Percentiles rank a stretch among this genome's conserved stretches.
These are phyloP conservation scores for Petasospora rhodanensis DNA, from an alignment of 1,139 yeast genomes.

Conservation along the genomic window DNA sequence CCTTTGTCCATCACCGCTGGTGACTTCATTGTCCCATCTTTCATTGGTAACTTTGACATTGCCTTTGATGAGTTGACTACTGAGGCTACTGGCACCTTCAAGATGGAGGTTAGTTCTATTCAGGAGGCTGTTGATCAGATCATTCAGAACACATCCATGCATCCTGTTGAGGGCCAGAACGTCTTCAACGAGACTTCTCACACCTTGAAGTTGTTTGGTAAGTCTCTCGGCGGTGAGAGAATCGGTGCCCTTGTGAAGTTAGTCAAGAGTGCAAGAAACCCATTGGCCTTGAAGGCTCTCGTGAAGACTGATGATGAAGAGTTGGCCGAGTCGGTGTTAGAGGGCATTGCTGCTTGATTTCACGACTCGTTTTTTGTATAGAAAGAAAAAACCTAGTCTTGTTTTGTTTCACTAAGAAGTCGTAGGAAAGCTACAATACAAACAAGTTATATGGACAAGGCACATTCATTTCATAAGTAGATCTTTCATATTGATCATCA, in stretches of 20 bases:
- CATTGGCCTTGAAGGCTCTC: constrained; percentile 73
- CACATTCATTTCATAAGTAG: constrained; percentile 9
- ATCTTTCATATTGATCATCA: constrained; percentile 11
- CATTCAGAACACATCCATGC: constrained; percentile 43
- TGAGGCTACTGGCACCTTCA: constrained; percentile 59
- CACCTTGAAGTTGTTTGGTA: constrained; percentile 77
- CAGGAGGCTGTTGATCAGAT: constrained; percentile 48
- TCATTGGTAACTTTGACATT: constrained; percentile 70
- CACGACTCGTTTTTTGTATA: not conserved
- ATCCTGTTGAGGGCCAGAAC: constrained; percentile 77
- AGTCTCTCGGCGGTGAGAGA: constrained; percentile 66
- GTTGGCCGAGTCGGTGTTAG: constrained; percentile 43
- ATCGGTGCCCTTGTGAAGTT: constrained; percentile 68
- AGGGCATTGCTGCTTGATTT: constrained; percentile 29
- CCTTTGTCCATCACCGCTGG: constrained; percentile 73
- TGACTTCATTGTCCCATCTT: constrained; percentile 76
- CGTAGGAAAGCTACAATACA: too few species aligned
- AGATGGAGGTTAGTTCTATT: constrained; percentile 39
- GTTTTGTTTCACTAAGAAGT: too few species aligned
- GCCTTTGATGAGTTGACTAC: constrained; percentile 68
- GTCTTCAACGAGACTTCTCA: constrained; percentile 63
- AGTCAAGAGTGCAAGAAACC: constrained; percentile 65
- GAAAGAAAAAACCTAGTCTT: too few species aligned
- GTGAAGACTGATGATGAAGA: constrained; percentile 61
- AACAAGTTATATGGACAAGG: not conserved